Evolutionary conservation across 495 filamentous ascomycete species (phyloP).

Genomic region (Barbatosphaeria neglecta): DNA sequence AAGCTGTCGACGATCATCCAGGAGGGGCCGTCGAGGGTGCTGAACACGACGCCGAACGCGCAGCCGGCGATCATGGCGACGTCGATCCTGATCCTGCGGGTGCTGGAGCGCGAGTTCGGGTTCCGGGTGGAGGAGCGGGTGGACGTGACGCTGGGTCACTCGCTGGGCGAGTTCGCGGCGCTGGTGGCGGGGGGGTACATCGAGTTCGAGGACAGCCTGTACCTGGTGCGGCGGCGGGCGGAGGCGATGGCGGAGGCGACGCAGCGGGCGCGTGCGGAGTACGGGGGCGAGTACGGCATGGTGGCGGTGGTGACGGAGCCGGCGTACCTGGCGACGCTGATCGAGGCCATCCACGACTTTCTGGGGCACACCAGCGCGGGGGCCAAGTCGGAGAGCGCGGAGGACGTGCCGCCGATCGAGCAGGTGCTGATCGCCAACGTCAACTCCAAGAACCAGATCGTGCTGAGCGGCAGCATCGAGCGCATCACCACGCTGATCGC

Average conservation of each 20-base stretch:
- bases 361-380: slow-evolving; percentile 54
- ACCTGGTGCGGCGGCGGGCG: slow-evolving; percentile 65
- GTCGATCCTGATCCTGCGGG: slow-evolving; percentile 77
- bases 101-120: slow-evolving; percentile 75
- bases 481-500: slow-evolving; percentile 75
- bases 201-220: slow-evolving; percentile 62
- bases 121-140: slow-evolving; percentile 57
- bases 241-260: slow-evolving; percentile 78
- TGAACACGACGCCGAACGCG: slow-evolving; percentile 76
- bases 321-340: slow-evolving; percentile 52
- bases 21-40: slow-evolving; percentile 58
- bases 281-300: slow-evolving; percentile 82
- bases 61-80: slow-evolving; percentile 96
- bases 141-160: slow-evolving; percentile 82
- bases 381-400: slow-evolving; percentile 51
- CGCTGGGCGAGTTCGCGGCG: slow-evolving; percentile 89
- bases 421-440: slow-evolving; percentile 90
- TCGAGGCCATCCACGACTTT: slow-evolving; percentile 69
- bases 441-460: slow-evolving; percentile 93
- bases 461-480: slow-evolving; percentile 78
- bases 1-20: slow-evolving; percentile 67
- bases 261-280: slow-evolving; percentile 43
- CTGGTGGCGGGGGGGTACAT: slow-evolving; percentile 75
- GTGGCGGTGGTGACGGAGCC: slow-evolving; percentile 82
- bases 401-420: slow-evolving; percentile 59